Evolutionary conservation across 2,329 filamentous ascomycete genomes (phyloP).

Genomic region (Alternaria sp.): DNA sequence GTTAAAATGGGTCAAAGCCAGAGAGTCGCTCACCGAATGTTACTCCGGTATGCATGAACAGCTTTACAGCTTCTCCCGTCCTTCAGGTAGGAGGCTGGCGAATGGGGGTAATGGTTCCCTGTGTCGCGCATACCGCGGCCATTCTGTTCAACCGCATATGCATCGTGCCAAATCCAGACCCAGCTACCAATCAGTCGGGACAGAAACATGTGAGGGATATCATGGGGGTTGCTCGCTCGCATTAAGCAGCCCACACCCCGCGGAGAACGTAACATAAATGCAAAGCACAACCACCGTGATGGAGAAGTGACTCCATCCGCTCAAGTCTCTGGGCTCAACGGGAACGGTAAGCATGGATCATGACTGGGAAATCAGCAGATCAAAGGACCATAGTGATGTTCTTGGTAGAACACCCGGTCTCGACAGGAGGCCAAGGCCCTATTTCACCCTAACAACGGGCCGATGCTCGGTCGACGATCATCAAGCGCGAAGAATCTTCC

Average conservation of each 20-base stretch:
- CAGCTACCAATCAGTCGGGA: background rate
- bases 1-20: background rate
- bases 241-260: background rate
- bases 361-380: background rate
- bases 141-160: background rate
- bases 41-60: background rate
- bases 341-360: background rate
- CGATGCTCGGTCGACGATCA: background rate
- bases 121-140: background rate
- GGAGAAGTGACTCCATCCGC: background rate
- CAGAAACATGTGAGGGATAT: background rate
- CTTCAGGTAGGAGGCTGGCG: background rate
- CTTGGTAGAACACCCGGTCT: background rate
- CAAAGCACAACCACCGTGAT: background rate
- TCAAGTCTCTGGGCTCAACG: background rate
- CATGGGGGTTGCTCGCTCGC: background rate
- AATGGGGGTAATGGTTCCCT: background rate
- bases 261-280: background rate
- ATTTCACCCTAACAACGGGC: background rate
- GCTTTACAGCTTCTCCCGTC: background rate
- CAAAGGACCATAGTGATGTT: background rate
- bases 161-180: background rate
- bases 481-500: background rate
- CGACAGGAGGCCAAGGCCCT: background rate
- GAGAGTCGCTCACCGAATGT: background rate